These are phyloP conservation scores for Talaromyces proteolyticus DNA, from an alignment of 495 filamentous ascomycete species.

Conservation along the genomic window DNA sequence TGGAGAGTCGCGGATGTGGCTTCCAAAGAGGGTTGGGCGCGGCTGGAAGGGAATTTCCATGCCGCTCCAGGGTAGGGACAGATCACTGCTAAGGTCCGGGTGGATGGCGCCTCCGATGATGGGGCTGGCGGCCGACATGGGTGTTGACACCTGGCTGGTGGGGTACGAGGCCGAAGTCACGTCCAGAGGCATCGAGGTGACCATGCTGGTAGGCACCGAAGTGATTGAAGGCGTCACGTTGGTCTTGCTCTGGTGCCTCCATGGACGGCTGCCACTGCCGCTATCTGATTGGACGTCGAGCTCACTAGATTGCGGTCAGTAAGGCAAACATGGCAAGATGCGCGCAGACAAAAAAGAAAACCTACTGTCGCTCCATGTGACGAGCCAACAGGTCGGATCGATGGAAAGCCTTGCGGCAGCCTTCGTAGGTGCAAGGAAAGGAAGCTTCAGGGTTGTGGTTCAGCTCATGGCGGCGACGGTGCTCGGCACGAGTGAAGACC, in stretches of 20 bases:
- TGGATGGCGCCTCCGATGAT: conserved; percentile 34
- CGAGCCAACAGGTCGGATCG: conserved; percentile 71
- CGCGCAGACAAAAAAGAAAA: background rate
- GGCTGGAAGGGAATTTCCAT: conserved; percentile 33
- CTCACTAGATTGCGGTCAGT: conserved; percentile 17
- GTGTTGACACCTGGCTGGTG: conserved; percentile 20
- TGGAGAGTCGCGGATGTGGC: conserved; percentile 29
- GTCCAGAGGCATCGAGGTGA: conserved; percentile 24
- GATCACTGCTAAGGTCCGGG: conserved; percentile 30
- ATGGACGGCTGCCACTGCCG: conserved; percentile 15
- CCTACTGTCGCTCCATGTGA: conserved; percentile 60
- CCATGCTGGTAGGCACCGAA: conserved; percentile 18
- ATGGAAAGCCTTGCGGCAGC: conserved; percentile 76
- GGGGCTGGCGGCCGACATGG: conserved; percentile 41
- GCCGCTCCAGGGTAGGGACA: conserved; percentile 32
- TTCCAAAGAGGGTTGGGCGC: conserved; percentile 24
- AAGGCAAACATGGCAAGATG: background rate
- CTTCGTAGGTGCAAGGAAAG: conserved; percentile 57
- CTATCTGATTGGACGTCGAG: conserved; percentile 34
- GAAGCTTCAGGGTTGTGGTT: conserved; percentile 71
- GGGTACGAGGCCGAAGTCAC: conserved; percentile 18
- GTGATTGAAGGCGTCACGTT: conserved; percentile 13
- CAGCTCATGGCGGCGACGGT: conserved; percentile 79
- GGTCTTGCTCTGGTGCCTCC: conserved; percentile 21
- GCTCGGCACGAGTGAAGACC: conserved; percentile 82